phyloP scores from a whole-genome alignment of 768 basidiomycete species.

The Clathrus columnatus region DNA sequence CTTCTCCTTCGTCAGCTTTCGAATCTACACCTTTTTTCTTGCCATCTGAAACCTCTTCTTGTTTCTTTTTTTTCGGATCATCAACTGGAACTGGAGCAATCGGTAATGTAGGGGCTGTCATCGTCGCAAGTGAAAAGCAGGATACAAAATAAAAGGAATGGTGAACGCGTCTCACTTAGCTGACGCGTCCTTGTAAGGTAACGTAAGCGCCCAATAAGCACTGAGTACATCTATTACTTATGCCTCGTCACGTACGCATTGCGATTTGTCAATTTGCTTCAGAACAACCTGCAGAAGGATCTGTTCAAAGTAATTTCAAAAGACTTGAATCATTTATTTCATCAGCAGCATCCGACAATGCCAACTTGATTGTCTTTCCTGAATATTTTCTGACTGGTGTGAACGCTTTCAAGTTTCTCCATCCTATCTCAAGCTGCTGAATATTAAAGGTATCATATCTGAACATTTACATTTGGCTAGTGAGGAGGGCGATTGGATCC shows the following conservation, averaged over 20 bases:
- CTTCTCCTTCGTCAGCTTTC: constrained; percentile 44
- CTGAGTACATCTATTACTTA: neutral
- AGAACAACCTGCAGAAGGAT: constrained; percentile 2
- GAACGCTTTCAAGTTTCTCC: neutral
- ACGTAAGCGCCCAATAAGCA: too few species aligned
- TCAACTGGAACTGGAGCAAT: constrained; percentile 49
- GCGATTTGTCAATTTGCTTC: constrained; percentile 10
- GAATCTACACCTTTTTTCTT: constrained; percentile 41
- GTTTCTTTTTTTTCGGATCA: constrained; percentile 66
- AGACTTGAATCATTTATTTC: constrained; percentile 3
- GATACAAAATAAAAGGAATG: neutral
- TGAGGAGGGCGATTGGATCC: constrained; percentile 5
- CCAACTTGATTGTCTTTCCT: constrained; percentile 8
- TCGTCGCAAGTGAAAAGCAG: neutral
- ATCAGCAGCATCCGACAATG: neutral
- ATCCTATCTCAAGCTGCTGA: neutral
- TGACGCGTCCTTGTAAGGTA: neutral
- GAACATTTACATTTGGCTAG: constrained; percentile 5
- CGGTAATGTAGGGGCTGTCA: constrained; percentile 13
- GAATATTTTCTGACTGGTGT: constrained; percentile 9
- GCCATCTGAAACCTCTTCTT: constrained; percentile 40
- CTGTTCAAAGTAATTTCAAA: constrained; percentile 3
- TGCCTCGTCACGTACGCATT: constrained; percentile 8
- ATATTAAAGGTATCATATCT: constrained; percentile 1
- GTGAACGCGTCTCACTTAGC: neutral